Conservation (phyloP, 805 yeast species). For the Candida patagonica region DNA sequence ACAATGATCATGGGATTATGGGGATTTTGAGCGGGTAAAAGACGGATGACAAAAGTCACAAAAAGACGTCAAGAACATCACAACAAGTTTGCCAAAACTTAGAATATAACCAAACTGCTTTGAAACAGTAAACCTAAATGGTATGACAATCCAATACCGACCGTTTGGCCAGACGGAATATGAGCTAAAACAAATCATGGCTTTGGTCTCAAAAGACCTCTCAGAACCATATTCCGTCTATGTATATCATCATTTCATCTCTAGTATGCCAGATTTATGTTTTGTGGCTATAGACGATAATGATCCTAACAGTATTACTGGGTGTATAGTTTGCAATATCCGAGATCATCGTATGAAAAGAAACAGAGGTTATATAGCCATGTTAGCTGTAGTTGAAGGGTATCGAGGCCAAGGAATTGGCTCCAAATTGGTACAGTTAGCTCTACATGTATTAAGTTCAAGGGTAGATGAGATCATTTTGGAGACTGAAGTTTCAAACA, state of each 20-base stretch:
- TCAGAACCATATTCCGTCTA: slow-evolving; percentile 93
- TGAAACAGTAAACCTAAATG: not conserved
- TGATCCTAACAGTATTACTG: slow-evolving; percentile 41
- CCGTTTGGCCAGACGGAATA: slow-evolving; percentile 17
- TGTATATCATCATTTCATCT: slow-evolving; percentile 83
- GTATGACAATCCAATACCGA: slow-evolving; percentile 13
- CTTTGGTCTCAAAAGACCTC: slow-evolving; percentile 59
- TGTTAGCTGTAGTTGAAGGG: slow-evolving; percentile 74
- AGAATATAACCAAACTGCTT: not conserved
- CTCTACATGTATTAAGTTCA: slow-evolving; percentile 51
- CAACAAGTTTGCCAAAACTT: no score
- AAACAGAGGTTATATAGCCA: slow-evolving; percentile 86
- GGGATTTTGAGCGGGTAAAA: not conserved
- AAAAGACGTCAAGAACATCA: no score
- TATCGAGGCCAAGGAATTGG: slow-evolving; percentile 81
- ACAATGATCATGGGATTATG: slow-evolving; percentile 18
- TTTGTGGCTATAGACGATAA: slow-evolving; percentile 35
- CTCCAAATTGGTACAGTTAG: slow-evolving; percentile 50
- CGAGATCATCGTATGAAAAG: slow-evolving; percentile 69
- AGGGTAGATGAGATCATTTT: slow-evolving; percentile 84
- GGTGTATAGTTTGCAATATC: slow-evolving; percentile 75
- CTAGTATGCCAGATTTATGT: slow-evolving; percentile 85
- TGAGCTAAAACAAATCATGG: slow-evolving; percentile 27
- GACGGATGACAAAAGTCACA: not conserved
- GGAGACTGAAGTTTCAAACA: slow-evolving; percentile 83